These are phyloP conservation scores for Bacidia gigantensis DNA, from an alignment of 495 filamentous ascomycete species.

Conservation along the genomic window DNA sequence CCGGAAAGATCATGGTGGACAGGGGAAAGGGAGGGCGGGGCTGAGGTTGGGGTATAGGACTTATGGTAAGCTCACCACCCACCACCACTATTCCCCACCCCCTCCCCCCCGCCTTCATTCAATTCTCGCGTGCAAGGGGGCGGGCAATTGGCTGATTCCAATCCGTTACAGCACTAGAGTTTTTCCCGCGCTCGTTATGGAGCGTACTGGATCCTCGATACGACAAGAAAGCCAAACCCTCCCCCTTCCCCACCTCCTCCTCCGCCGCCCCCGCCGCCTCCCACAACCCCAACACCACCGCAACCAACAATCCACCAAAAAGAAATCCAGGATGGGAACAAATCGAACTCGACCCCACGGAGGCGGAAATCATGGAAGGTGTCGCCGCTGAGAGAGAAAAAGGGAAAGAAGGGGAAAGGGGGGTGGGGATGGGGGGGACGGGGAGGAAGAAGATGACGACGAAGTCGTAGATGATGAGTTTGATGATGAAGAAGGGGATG, in stretches of 20 bases:
- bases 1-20: not conserved
- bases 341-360: not conserved
- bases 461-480: conserved; percentile 45
- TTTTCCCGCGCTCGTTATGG: not conserved
- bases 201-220: not conserved
- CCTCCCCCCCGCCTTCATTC: not conserved
- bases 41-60: conserved; percentile 28
- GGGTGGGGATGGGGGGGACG: conserved; percentile 29
- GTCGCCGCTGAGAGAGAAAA: not conserved
- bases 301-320: not conserved
- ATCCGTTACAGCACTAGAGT: conserved; percentile 24
- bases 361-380: not conserved
- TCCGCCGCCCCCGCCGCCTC: no score
- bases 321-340: conserved; percentile 1
- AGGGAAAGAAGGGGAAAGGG: conserved; percentile 34
- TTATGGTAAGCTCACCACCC: no score
- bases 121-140: not conserved
- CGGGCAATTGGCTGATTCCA: no score
- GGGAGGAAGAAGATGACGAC: conserved; percentile 29
- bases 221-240: conserved; percentile 33
- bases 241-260: conserved; percentile 46
- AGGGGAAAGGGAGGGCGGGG: conserved; percentile 15
- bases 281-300: conserved; percentile 29
- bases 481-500: conserved; percentile 41
- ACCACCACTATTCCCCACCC: not conserved